Conservation (phyloP, 83 land plant genomes). For the Thuja plicata region DNA sequence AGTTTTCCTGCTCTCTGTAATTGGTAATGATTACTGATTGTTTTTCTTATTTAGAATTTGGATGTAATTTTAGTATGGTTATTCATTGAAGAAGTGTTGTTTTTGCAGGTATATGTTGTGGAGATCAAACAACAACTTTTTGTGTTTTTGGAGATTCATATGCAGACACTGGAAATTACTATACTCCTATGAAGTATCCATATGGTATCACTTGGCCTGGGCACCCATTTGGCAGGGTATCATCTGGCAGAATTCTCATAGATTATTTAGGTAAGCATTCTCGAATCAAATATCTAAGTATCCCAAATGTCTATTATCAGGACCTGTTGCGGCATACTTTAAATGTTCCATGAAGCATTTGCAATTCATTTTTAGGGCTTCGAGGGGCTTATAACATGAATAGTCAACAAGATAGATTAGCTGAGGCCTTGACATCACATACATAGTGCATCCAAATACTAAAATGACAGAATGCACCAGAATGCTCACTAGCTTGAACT, state of each 20-base stretch:
- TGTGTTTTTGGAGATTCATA: no score
- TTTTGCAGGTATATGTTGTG: not conserved
- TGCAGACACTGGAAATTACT: no score
- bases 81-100: not conserved
- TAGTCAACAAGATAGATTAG: constrained; percentile 52
- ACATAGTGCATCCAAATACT: constrained; percentile 48
- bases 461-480: constrained; percentile 32
- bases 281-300: not conserved
- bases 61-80: not conserved
- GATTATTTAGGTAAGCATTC: not conserved
- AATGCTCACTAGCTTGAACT: constrained; percentile 52
- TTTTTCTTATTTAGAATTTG: not conserved
- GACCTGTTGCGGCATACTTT: not conserved
- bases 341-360: constrained; percentile 41
- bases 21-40: not conserved
- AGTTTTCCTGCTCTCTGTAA: not conserved
- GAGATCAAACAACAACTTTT: no score
- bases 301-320: not conserved
- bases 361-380: constrained; percentile 22
- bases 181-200: constrained; percentile 6
- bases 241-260: not conserved
- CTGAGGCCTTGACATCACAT: constrained; percentile 50
- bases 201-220: constrained; percentile 13
- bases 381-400: constrained; percentile 46
- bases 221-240: not conserved